Evolutionary conservation across 148 eudicot genomes (phyloP).

Genomic region (Dysphania ambrosioides): DNA sequence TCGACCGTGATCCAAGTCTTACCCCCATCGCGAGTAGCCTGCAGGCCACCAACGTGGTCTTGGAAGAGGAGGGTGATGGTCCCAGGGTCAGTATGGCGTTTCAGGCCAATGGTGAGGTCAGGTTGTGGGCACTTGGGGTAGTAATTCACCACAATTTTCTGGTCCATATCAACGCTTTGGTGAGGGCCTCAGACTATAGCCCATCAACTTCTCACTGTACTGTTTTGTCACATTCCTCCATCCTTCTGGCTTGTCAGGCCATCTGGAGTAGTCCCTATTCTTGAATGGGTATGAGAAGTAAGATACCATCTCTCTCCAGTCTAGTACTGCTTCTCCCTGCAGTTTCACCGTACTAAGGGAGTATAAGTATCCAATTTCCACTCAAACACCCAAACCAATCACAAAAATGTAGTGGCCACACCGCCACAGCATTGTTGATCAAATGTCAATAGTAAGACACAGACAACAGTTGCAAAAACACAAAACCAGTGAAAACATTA

Average conservation of each 20-base stretch:
- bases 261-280: constrained; percentile 77
- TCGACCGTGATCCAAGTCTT: constrained; percentile 93
- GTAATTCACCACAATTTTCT: constrained; percentile 83
- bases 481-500: too few species aligned
- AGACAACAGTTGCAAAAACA: too few species aligned
- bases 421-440: too few species aligned
- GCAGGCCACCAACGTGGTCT: constrained; percentile 89
- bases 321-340: constrained; percentile 85
- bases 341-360: not conserved
- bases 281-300: constrained; percentile 77
- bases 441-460: too few species aligned
- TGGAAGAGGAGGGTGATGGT: constrained; percentile 82
- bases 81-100: constrained; percentile 97
- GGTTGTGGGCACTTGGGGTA: constrained; percentile 94
- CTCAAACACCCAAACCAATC: too few species aligned
- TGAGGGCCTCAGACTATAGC: constrained; percentile 65
- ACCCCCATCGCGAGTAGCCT: constrained; percentile 91
- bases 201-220: constrained; percentile 74
- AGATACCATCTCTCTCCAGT: constrained; percentile 86
- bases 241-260: constrained; percentile 90
- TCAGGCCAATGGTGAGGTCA: constrained; percentile 81
- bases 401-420: too few species aligned
- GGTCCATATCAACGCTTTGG: constrained; percentile 92
- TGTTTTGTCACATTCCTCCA: constrained; percentile 64
- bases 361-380: too few species aligned